Evolutionary conservation across 2,329 filamentous ascomycete species (phyloP), one percentile per base, ranked within the genome.

Genomic region (Penicillium sp.): DNA sequence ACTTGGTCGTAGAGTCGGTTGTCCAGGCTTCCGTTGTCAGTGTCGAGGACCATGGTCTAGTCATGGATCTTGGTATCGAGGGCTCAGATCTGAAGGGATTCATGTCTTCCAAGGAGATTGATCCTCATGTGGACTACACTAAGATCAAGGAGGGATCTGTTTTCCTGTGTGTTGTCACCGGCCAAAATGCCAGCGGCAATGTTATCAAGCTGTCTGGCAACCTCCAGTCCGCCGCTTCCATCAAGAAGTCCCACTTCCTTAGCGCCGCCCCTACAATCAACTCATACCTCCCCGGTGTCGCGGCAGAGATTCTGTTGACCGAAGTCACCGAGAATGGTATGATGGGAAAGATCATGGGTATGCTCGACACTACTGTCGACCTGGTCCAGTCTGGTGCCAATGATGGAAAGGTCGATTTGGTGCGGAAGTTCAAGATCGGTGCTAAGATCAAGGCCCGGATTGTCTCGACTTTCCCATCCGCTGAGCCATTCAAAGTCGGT

Each of bases 31-130:
- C 89, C 0, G 84, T 98, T 22, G 71, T 79, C 41, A 98, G 91
- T 68, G 85, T 94, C n/a, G 91, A 98, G 69, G 94, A 98, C 60
- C 90, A 95, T 62, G 93, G 93, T 51, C 79, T 93, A 47, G 81
- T 97, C 46, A 95, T 98, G 89, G 89, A 96, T 58, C 71, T 97
- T 29, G 89, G 89, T 14, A 74, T 97, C 6, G 76, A 82, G 28
- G 80, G 82, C 43, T 72, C 77, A 26, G 77, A 80, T 29, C 67
- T 90, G 42, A 84, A 83, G 50, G 93, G 87, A 2, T 98, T 98
- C 70, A 77, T 98, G 62, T 81, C 89, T 4, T 86, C 85, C 51
- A 89, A 86, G 62, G 89, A 96, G 64, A 73, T 96, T 14, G 86
- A 87, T 40, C 65, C 79, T 24, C 76, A 74, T 36, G 74, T 86